Evolutionary conservation across 2,329 filamentous ascomycete genomes (phyloP).

Genomic region (Penicillium sp.): DNA sequence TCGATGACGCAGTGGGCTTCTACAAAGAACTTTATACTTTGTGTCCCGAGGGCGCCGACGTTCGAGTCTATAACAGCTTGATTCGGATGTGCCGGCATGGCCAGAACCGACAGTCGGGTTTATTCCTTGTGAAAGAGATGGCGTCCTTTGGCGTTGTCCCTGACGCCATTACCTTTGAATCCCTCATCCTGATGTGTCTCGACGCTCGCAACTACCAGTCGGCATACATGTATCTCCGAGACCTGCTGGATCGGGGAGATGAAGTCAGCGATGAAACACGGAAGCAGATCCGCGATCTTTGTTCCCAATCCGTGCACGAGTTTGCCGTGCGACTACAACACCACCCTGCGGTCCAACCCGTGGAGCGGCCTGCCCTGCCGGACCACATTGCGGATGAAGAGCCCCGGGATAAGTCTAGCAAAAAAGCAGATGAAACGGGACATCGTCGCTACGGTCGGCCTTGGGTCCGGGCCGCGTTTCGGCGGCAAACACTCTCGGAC

Average conservation of each 20-base stretch:
- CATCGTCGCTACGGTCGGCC: not conserved
- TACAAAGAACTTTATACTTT: constrained; percentile 63
- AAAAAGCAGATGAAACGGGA: not conserved
- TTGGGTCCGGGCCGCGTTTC: not conserved
- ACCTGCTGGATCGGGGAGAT: constrained; percentile 32
- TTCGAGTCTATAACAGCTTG: constrained; percentile 60
- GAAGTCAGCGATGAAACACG: constrained; percentile 28
- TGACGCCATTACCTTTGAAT: constrained; percentile 61
- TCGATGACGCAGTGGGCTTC: constrained; percentile 56
- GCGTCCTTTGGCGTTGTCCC: constrained; percentile 55
- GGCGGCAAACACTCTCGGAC: not conserved
- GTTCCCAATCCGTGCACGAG: constrained; percentile 29
- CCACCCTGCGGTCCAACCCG: constrained; percentile 27
- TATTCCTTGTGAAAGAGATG: constrained; percentile 65
- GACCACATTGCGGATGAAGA: not conserved
- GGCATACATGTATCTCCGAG: constrained; percentile 40
- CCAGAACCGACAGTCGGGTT: constrained; percentile 55
- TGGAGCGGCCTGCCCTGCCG: not conserved
- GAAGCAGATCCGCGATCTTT: constrained; percentile 29
- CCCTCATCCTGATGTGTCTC: constrained; percentile 60
- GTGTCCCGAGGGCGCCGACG: constrained; percentile 45
- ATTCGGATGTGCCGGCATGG: constrained; percentile 51
- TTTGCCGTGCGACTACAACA: constrained; percentile 32
- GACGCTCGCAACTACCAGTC: constrained; percentile 37
- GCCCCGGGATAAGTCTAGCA: not conserved